Evolutionary conservation across 768 basidiomycete genomes (phyloP), one percentile per base, ranked within the genome.

Genomic region (Sporobolomyces pararoseus): DNA sequence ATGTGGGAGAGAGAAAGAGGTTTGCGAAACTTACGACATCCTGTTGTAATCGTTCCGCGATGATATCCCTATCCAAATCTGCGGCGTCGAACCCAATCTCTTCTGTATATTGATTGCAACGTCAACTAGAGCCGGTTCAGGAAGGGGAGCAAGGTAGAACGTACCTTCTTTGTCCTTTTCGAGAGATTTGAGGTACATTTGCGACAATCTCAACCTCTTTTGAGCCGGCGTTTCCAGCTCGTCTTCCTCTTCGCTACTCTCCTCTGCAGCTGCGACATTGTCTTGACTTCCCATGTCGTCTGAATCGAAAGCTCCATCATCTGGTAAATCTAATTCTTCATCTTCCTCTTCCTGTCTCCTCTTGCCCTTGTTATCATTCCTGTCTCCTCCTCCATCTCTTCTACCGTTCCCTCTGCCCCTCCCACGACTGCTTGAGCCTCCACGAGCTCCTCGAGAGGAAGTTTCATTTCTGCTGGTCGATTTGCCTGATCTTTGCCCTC

Each of bases 31-130:
- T 63, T 47, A 83, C 83, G 7, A 95, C 92, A 81, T 97, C 95
- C 78, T 92, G 87, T 78, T 92, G 91, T 71, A 99, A 82, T 64
- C 96, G 83, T 25, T 92, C 84, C 51, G 89, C 89, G 70, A 99
- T 90, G 71, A 97, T 83, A 73, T 97, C 95, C 75, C 86, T 85
- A 82, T 99, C 96, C 32, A 98, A 87, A 75, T 97, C 94, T 2
- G 90, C 93, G 7, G 96, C 96, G 78, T 99, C 95, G 72, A 87
- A 93, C 71, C 92, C 92, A 5, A 37, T 37, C 39, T 89, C 90
- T 31, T 93, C 93, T 67, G 87, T 91, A 86, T 70, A 25, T n/a
- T n/a, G n/a, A n/a, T n/a, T n/a, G n/a, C n/a, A n/a, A n/a, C n/a
- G n/a, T n/a, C n/a, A n/a, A n/a, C n/a, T n/a, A n/a, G n/a, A n/a